Evolutionary conservation across 2,329 filamentous ascomycete genomes (phyloP).

Genomic region (Hawksworthiomyces lignivorus): DNA sequence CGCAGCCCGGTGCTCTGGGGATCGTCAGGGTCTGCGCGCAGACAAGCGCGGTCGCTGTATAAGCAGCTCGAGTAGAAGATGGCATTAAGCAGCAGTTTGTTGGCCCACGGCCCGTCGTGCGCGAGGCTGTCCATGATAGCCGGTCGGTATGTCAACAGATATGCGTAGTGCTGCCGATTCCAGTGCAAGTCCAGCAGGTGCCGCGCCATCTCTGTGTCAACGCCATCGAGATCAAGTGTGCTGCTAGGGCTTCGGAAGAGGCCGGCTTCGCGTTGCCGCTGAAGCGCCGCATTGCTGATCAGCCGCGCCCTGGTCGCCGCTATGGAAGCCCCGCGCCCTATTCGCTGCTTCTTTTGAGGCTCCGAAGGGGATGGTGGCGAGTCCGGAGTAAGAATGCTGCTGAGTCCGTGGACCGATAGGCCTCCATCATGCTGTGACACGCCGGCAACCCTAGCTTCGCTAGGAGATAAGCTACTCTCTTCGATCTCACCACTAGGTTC

Average conservation of each 20-base stretch:
- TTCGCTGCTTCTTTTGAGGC: conserved; percentile 15
- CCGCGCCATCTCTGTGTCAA: conserved; percentile 25
- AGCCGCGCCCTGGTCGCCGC: conserved; percentile 25
- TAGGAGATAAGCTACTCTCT: conserved; percentile 20
- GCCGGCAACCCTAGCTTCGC: conserved; percentile 27
- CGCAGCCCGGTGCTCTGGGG: conserved; percentile 26
- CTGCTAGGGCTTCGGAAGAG: conserved; percentile 23
- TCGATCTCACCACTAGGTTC: conserved; percentile 8
- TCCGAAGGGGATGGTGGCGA: conserved; percentile 18
- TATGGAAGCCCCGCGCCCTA: conserved; percentile 19
- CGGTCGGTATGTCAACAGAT: conserved; percentile 31
- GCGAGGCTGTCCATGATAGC: conserved; percentile 30
- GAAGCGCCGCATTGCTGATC: conserved; percentile 28
- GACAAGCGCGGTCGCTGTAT: conserved; percentile 29
- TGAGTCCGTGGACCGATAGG: conserved; percentile 27
- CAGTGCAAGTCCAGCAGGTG: conserved; percentile 31
- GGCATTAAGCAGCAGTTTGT: conserved; percentile 31
- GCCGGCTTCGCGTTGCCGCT: conserved; percentile 24
- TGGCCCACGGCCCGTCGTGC: conserved; percentile 25
- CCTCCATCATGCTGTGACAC: conserved; percentile 27
- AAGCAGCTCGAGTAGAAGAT: conserved; percentile 32
- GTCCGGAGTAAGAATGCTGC: conserved; percentile 26
- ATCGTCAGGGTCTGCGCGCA: conserved; percentile 26
- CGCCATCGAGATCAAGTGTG: conserved; percentile 28
- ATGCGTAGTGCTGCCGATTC: conserved; percentile 29